Evolutionary conservation across 345 rosid genomes (phyloP).

Genomic region (Hypericum androsaemum): DNA sequence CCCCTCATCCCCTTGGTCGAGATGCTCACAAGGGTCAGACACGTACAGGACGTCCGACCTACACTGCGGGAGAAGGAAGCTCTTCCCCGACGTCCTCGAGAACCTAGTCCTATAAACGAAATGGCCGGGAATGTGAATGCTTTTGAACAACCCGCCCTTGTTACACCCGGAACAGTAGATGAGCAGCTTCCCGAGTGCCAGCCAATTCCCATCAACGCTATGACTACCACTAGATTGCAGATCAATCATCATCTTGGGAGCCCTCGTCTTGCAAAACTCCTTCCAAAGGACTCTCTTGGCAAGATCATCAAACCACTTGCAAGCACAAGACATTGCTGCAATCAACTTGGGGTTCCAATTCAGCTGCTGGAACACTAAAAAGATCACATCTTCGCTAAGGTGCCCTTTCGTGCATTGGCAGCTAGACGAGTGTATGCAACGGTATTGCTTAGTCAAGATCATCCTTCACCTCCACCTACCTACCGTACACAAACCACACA

Average conservation of each 20-base stretch:
- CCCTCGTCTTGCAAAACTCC: constrained; percentile 82
- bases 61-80: constrained; percentile 88
- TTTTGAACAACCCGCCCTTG: constrained; percentile 61
- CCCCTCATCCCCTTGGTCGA: constrained; percentile 94
- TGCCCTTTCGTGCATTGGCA: constrained; percentile 94
- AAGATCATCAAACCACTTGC: constrained; percentile 98
- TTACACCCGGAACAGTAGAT: constrained; percentile 83
- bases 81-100: constrained; percentile 87
- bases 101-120: constrained; percentile 81
- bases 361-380: constrained; percentile 69
- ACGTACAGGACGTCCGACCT: constrained; percentile 77
- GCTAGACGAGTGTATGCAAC: constrained; percentile 87
- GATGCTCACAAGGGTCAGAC: constrained; percentile 97
- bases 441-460: constrained; percentile 78
- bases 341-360: constrained; percentile 95
- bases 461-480: constrained; percentile 12
- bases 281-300: constrained; percentile 94
- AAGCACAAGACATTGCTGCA: constrained; percentile 59
- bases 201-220: constrained; percentile 94
- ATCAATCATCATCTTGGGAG: constrained; percentile 88
- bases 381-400: constrained; percentile 73
- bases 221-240: constrained; percentile 90
- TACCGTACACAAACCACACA: too few species aligned
- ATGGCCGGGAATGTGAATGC: constrained; percentile 74
- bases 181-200: constrained; percentile 88